Conservation (phyloP, 108 stramenopile genomes). For the Cyclostephanos invisitatus region DNA sequence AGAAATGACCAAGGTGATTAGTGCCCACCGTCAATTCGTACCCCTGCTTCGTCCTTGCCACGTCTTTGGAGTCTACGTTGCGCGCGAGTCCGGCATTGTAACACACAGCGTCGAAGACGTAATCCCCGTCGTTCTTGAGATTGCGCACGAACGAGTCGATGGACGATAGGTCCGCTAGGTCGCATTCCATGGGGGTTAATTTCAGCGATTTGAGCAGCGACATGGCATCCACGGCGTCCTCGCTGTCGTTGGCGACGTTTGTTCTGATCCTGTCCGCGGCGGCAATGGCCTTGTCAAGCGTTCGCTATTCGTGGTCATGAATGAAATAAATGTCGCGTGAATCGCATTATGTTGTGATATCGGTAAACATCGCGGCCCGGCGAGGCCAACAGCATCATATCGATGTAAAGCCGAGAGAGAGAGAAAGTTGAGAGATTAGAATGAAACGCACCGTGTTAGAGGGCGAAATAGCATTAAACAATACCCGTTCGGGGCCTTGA, state of each 20-base stretch:
- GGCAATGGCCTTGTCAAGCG: conserved; percentile 61
- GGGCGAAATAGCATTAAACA: no score
- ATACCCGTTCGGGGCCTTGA: no score
- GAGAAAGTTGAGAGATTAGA: no score
- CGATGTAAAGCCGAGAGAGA: no score
- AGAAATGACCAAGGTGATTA: conserved; percentile 97
- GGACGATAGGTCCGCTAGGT: conserved; percentile 68
- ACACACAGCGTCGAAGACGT: conserved; percentile 68
- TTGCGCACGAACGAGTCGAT: conserved; percentile 58
- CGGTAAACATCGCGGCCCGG: background rate
- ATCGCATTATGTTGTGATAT: background rate
- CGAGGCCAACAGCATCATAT: background rate
- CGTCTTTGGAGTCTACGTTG: conserved; percentile 68
- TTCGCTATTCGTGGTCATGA: conserved; percentile 43
- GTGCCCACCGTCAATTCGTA: conserved; percentile 91
- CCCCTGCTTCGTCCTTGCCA: conserved; percentile 65
- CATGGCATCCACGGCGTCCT: conserved; percentile 42
- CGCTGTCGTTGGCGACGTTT: conserved; percentile 32
- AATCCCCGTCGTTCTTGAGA: conserved; percentile 10
- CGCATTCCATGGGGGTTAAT: conserved; percentile 77
- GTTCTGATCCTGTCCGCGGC: conserved; percentile 51
- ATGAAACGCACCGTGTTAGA: no score
- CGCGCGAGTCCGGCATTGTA: conserved; percentile 86
- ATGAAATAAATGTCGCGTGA: background rate
- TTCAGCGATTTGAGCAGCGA: conserved; percentile 36